Conservation (phyloP, 2,329 filamentous ascomycete species). For the Fusarium musae region DNA sequence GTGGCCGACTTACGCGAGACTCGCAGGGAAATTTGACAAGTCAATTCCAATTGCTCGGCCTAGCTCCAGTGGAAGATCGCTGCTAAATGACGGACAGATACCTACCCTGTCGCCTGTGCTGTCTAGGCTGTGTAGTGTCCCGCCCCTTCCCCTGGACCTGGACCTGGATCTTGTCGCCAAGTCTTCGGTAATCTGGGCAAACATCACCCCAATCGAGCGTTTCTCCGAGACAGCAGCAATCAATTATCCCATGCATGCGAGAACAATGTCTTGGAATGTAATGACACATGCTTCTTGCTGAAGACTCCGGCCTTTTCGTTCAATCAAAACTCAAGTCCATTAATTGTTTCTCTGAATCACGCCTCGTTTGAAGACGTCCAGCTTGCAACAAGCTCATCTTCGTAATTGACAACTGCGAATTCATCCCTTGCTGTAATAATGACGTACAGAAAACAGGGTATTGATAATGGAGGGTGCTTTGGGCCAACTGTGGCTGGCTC, state of each 20-base stretch:
- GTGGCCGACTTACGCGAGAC: not conserved
- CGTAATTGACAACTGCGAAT: not conserved
- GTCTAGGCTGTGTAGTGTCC: not conserved
- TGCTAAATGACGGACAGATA: not conserved
- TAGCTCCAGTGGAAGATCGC: not conserved
- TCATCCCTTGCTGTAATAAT: slow-evolving; percentile 19
- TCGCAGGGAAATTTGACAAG: not conserved
- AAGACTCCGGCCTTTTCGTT: not conserved
- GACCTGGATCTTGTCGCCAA: slow-evolving; percentile 25
- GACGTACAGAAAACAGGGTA: not conserved
- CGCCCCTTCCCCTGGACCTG: slow-evolving; percentile 4
- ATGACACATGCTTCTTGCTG: slow-evolving; percentile 21
- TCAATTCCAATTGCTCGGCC: not conserved
- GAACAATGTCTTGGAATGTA: slow-evolving; percentile 28
- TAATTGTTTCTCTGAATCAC: not conserved
- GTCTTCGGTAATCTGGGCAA: slow-evolving; percentile 14
- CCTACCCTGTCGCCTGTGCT: not conserved
- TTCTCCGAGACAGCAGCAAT: not conserved
- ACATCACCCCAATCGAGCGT: slow-evolving; percentile 1
- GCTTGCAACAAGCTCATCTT: not conserved
- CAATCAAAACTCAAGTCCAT: not conserved
- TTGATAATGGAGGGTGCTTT: not conserved
- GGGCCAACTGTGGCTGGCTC: slow-evolving; percentile 18
- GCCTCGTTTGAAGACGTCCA: not conserved
- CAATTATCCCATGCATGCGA: not conserved